Percentiles rank a stretch among this genome's conserved stretches.
Conservation (phyloP, 192 early-diverging fungal species). For the Mortierella hygrophila region DNA sequence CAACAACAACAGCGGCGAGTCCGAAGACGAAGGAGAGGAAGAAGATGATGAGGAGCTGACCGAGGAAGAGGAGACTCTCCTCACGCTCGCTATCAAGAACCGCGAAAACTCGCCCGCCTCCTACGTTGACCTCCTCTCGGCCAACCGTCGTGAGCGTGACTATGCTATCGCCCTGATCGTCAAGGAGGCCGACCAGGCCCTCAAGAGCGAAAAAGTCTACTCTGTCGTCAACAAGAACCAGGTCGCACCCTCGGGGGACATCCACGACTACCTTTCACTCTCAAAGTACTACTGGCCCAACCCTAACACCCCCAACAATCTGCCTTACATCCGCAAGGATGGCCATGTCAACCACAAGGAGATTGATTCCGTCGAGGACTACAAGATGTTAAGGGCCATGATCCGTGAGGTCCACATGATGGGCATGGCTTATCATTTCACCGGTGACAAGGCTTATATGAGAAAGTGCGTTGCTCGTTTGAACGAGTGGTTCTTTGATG, state of each 20-base stretch:
- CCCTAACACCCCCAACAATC: slow-evolving; percentile 29
- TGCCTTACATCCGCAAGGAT: slow-evolving; percentile 66
- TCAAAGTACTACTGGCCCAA: slow-evolving; percentile 73
- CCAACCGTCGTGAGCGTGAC: slow-evolving; percentile 42
- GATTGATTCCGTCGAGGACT: slow-evolving; percentile 59
- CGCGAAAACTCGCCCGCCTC: slow-evolving; percentile 20
- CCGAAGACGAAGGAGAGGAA: not conserved
- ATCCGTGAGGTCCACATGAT: slow-evolving; percentile 59
- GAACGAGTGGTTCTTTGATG: slow-evolving; percentile 69
- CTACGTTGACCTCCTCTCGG: slow-evolving; percentile 37
- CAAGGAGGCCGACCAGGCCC: slow-evolving; percentile 48
- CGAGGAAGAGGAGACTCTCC: not conserved
- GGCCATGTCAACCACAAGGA: slow-evolving; percentile 70
- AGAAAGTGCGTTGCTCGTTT: slow-evolving; percentile 55
- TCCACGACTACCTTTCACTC: slow-evolving; percentile 71
- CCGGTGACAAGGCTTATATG: slow-evolving; percentile 60
- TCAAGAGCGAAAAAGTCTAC: slow-evolving; percentile 57
- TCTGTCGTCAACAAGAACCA: slow-evolving; percentile 65
- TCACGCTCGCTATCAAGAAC: slow-evolving; percentile 16
- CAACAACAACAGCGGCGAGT: slow-evolving; percentile 11
- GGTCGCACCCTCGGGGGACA: slow-evolving; percentile 59
- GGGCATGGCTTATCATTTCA: slow-evolving; percentile 69
- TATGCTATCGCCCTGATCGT: slow-evolving; percentile 43
- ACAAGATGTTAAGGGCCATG: slow-evolving; percentile 51
- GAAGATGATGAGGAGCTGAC: not conserved